Evolutionary conservation across 2,329 filamentous ascomycete species (phyloP).

Genomic region (Blastomyces silverae): DNA sequence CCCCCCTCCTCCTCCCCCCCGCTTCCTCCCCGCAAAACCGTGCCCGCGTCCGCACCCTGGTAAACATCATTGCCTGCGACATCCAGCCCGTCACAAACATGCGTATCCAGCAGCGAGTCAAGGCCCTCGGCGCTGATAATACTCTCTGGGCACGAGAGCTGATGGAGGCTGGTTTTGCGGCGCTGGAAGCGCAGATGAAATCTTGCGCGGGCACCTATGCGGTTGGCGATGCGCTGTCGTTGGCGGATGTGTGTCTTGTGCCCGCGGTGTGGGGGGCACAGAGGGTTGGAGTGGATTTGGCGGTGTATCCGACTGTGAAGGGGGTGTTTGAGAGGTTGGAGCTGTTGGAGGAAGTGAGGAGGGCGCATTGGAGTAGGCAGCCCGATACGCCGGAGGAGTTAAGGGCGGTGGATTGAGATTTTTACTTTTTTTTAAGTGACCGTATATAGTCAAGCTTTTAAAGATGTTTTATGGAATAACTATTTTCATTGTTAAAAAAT

Average conservation of each 20-base stretch:
- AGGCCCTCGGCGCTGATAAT: slow-evolving; percentile 37
- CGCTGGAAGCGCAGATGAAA: slow-evolving; percentile 47
- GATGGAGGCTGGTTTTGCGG: slow-evolving; percentile 49
- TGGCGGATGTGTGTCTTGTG: slow-evolving; percentile 55
- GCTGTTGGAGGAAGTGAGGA: slow-evolving; percentile 46
- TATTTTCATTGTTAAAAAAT: no score
- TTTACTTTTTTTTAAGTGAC: no score
- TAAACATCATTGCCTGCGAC: slow-evolving; percentile 51
- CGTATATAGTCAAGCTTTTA: no score
- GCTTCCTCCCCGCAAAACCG: slow-evolving; percentile 36
- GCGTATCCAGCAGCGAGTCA: slow-evolving; percentile 47
- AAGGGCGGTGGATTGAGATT: slow-evolving; percentile 22
- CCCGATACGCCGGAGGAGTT: slow-evolving; percentile 49
- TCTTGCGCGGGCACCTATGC: slow-evolving; percentile 46
- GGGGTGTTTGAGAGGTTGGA: slow-evolving; percentile 45
- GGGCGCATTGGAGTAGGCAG: slow-evolving; percentile 51
- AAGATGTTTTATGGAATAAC: no score
- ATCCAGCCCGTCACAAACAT: slow-evolving; percentile 57
- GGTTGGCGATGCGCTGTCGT: slow-evolving; percentile 49
- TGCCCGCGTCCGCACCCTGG: slow-evolving; percentile 49
- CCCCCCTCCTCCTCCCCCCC: slow-evolving; percentile 47
- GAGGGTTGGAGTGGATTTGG: slow-evolving; percentile 50
- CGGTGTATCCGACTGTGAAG: slow-evolving; percentile 43
- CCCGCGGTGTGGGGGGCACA: slow-evolving; percentile 55
- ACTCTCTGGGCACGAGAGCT: slow-evolving; percentile 49